Conservation (phyloP, 2,329 filamentous ascomycete genomes). For the Fusarium mexicanum region DNA sequence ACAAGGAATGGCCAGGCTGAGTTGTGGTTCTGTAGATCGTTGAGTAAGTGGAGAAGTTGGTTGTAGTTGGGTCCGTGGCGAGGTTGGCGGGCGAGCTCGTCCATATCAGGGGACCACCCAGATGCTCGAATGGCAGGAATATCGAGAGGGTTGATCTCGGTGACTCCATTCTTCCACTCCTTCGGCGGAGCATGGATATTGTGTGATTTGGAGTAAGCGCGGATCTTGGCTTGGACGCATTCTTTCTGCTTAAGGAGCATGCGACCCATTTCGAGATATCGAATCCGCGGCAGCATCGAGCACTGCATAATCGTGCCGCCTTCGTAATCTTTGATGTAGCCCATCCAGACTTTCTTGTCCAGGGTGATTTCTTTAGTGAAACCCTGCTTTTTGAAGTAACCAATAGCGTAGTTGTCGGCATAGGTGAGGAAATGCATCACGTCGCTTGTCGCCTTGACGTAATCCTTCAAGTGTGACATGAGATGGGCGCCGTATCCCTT, state of each 20-base stretch:
- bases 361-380: slow-evolving; percentile 99
- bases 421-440: slow-evolving; percentile 99
- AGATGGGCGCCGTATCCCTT: slow-evolving; percentile 98
- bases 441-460: slow-evolving; percentile 94
- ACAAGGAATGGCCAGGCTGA: slow-evolving; percentile 94
- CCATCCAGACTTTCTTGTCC: slow-evolving; percentile 93
- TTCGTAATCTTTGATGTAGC: slow-evolving; percentile 99
- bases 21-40: slow-evolving; percentile 93
- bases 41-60: slow-evolving; percentile 89
- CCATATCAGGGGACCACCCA: slow-evolving; percentile 98
- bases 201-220: slow-evolving; percentile 88
- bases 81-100: slow-evolving; percentile 92
- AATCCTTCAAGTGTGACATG: slow-evolving; percentile 98
- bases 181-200: slow-evolving; percentile 85
- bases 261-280: slow-evolving; percentile 90
- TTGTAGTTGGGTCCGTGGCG: slow-evolving; percentile 97
- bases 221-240: slow-evolving; percentile 92
- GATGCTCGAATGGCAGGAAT: slow-evolving; percentile 91
- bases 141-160: slow-evolving; percentile 82
- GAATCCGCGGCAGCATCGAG: slow-evolving; percentile 92
- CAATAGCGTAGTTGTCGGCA: slow-evolving; percentile 98
- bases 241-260: slow-evolving; percentile 99
- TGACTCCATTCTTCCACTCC: slow-evolving; percentile 81
- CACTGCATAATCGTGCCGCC: slow-evolving; percentile 99
- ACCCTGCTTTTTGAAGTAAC: slow-evolving; percentile 99